Evolutionary conservation across 352 stramenopile species (phyloP), one percentile per base, ranked within the genome.

Genomic region (Globisporangium nodosum): DNA sequence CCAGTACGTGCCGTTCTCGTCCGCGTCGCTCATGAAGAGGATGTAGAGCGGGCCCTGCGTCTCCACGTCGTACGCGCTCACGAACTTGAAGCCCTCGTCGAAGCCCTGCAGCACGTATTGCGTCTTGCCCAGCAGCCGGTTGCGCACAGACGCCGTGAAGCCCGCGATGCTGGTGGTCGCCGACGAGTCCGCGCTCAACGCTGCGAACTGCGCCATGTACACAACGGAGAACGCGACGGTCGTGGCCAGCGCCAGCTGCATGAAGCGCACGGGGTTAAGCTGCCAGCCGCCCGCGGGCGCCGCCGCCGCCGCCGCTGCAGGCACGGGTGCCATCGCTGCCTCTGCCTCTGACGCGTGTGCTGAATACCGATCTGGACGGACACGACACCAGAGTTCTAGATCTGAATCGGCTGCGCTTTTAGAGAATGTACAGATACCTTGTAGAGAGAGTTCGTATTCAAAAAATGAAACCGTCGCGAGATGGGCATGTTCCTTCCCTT

Each of bases 1-100:
- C 83, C 83, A 93, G 66, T 93, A 90, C n/a, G 66, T 79, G 53
- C 81, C 81, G 49, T 83, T 88, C 33, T 57, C 69, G 66, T 90
- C 69, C 9, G 62, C 73, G 66, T 88, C 78, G 59, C 78, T 87
- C 77, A 88, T 81, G 58, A 93, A 88, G 47, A 93, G 58, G 30
- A 93, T 66, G 56, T 86, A 93, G 31, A 93, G 57, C 24, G 78
- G 83, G 0, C 83, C 83, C 52, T 85, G 78, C 15, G 49, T 65
- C 52, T 68, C 60, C 30, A 89, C 76, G 52, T 91, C 61, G 60
- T 91, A 91, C 75, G 87, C 72, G 49, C 75, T 79, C 60, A 91
- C 81, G 37, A 88, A 88, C 63, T 87, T 81, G 70, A 87, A 81
- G 35, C 65, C 78, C 16, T 76, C 77, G 8, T 82, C 68, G 59